phyloP scores from a whole-genome alignment of 2,329 filamentous ascomycete species.

The Trichophyton verrucosum region DNA sequence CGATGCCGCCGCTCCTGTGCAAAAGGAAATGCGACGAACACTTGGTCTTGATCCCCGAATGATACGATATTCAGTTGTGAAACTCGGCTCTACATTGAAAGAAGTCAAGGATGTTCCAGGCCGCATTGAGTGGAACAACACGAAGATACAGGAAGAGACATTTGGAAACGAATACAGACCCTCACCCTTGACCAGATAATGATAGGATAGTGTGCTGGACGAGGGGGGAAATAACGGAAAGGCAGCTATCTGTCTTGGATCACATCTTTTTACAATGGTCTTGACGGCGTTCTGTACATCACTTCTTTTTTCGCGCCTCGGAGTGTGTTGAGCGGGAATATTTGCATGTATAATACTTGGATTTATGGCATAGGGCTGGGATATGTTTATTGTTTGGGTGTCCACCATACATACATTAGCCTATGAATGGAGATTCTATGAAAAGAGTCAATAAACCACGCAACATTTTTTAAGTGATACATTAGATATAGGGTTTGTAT shows the following conservation, averaged over 20 bases:
- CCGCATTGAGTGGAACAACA: constrained; percentile 41
- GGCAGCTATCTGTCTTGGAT: background rate
- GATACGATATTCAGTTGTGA: constrained; percentile 76
- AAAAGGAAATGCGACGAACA: constrained; percentile 61
- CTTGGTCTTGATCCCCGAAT: constrained; percentile 79
- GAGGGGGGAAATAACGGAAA: background rate
- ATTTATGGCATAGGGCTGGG: constrained; percentile 1
- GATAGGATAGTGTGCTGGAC: background rate
- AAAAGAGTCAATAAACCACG: background rate
- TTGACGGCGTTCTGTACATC: constrained; percentile 1
- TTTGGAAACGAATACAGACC: background rate
- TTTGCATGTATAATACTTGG: constrained; percentile 2
- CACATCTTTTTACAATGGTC: background rate
- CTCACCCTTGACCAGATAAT: background rate
- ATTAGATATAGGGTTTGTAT: background rate
- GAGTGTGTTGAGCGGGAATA: background rate
- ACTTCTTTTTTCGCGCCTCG: background rate
- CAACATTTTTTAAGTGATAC: background rate
- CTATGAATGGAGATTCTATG: background rate
- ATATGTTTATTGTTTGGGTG: background rate
- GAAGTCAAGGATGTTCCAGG: constrained; percentile 48
- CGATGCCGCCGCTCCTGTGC: constrained; percentile 62
- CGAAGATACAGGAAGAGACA: constrained; percentile 15
- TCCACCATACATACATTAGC: background rate
- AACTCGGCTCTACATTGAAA: constrained; percentile 58